Evolutionary conservation across 2,329 filamentous ascomycete species (phyloP), one percentile per base, ranked within the genome.

Genomic region (Scorias spongiosa): DNA sequence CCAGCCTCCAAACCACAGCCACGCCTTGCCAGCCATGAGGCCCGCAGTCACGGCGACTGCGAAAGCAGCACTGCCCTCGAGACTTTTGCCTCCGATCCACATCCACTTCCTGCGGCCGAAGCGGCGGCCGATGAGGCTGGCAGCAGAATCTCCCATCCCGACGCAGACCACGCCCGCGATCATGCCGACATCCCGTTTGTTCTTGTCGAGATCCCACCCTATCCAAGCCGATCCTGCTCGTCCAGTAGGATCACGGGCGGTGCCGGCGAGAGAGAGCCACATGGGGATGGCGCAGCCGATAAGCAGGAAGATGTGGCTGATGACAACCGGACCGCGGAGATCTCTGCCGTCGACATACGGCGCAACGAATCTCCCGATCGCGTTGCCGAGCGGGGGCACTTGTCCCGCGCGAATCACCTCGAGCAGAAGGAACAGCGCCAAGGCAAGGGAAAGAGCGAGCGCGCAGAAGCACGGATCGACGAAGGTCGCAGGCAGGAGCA

Each of bases 271-370:
- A 3, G 80, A 82, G 2, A 95, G 71, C 91, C 91, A 96, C 2
- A 96, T 74, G 0, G 91, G 91, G 5, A 96, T 88, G 7, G 89
- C 89, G 54, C 91, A 96, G 30, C 91, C 91, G 43, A 96, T 86
- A 5, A 96, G 74, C 10, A 98, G 72, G 58, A 98, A 98, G 41
- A 98, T 93, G 60, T 96, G 91, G 0, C 84, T 93, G 42, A 98
- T 83, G 38, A 98, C 89, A 26, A 98, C 88, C 0, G 91, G 91
- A 0, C 91, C 91, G 29, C 88, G 78, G 43, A 96, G 77, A 60
- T 98, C 91, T 50, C 91, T 73, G 1, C 91, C 91, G 54, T 98
- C 91, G 2, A 95, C 87, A 55, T 95, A 98, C 0, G 91, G 91
- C 0, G 86, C 83, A 2, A 98, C 71, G 60, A 98, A 98, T 17